phyloP scores from a whole-genome alignment of 306 rosid genomes.

The Prunus davidiana region DNA sequence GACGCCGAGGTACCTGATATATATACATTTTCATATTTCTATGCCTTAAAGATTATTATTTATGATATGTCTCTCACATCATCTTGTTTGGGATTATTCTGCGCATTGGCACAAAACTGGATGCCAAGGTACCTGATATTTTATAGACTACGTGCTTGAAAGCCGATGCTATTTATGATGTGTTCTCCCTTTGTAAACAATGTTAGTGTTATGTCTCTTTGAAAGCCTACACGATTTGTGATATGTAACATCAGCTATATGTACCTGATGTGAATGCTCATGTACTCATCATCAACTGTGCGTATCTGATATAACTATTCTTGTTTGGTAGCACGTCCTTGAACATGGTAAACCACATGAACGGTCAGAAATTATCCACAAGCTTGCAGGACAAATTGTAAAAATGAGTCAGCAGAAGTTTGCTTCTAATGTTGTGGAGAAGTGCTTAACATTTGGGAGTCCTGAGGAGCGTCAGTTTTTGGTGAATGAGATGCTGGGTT shows the following conservation, averaged over 20 bases:
- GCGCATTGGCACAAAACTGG: background rate
- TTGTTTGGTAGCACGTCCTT: slow-evolving; percentile 67
- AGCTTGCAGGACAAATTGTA: slow-evolving; percentile 96
- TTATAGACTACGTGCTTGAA: background rate
- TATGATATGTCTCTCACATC: background rate
- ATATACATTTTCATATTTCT: too few relatives aligned
- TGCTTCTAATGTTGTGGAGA: slow-evolving; percentile 98
- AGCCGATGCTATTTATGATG: background rate
- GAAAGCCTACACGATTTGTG: background rate
- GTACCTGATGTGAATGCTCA: slow-evolving; percentile 11
- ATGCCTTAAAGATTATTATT: too few relatives aligned
- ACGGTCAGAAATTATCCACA: slow-evolving; percentile 68
- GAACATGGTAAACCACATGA: slow-evolving; percentile 78
- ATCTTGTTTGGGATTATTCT: background rate
- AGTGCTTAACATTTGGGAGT: slow-evolving; percentile 82
- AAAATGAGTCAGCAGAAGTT: slow-evolving; percentile 98
- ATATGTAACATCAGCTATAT: background rate
- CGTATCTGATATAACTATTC: slow-evolving; percentile 15
- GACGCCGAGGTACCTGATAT: background rate
- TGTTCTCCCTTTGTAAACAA: too few relatives aligned
- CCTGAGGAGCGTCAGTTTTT: slow-evolving; percentile 81
- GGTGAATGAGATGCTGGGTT: slow-evolving; percentile 92
- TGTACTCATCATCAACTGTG: slow-evolving; percentile 9
- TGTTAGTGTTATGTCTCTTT: background rate
- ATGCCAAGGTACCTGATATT: background rate